Evolutionary conservation across 2,329 filamentous ascomycete genomes (phyloP).

Genomic region (Aspergillus japonicus): DNA sequence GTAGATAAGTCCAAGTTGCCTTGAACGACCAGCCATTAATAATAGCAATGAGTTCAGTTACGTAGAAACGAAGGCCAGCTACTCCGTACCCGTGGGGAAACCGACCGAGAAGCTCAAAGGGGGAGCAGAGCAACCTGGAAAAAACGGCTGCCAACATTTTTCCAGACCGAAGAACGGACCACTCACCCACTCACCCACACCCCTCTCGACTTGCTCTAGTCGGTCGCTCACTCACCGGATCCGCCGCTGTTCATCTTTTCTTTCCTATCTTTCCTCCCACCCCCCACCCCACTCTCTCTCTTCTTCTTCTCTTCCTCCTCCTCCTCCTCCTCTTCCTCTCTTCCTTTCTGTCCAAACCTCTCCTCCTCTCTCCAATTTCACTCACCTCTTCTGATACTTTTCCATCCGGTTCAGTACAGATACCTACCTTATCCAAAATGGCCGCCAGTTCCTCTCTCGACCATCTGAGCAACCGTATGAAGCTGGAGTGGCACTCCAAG

Average conservation of each 20-base stretch:
- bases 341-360: conserved; percentile 2
- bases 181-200: conserved; percentile 14
- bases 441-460: conserved; percentile 78
- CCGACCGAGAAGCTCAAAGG: conserved; percentile 24
- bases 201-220: conserved; percentile 10
- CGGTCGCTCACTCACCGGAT: conserved; percentile 12
- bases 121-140: conserved; percentile 1
- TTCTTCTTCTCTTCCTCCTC: conserved; percentile 20
- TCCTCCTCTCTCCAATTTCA: conserved; percentile 7
- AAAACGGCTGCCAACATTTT: conserved; percentile 39
- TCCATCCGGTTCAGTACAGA: conserved; percentile 9
- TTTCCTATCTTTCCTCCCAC: conserved; percentile 24
- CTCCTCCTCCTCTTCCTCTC: conserved; percentile 14
- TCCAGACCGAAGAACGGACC: conserved; percentile 28
- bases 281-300: conserved; percentile 16
- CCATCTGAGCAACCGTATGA: conserved; percentile 76
- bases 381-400: conserved; percentile 6
- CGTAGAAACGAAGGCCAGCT: not conserved
- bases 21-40: conserved; percentile 6
- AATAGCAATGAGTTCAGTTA: conserved; percentile 5
- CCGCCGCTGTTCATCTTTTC: conserved; percentile 6
- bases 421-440: conserved; percentile 44
- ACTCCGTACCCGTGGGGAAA: conserved; percentile 20
- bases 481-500: conserved; percentile 68
- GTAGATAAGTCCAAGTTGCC: not conserved